These are phyloP conservation scores for Chlamydomonas sphaeroides DNA, from an alignment of 139 green algal genomes.

Conservation along the genomic window DNA sequence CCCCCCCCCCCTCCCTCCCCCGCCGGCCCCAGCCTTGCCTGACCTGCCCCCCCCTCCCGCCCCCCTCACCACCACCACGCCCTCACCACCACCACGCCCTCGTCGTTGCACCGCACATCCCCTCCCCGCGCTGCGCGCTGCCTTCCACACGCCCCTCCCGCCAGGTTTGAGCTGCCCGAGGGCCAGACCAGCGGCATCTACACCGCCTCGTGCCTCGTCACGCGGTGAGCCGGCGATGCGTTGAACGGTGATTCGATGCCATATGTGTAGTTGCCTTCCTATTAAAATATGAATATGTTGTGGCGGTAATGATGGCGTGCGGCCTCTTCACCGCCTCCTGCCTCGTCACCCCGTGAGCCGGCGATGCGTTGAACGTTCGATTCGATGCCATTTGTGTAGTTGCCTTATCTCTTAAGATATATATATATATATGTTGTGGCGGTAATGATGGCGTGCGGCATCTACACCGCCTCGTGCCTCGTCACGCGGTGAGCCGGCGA, in stretches of 20 bases:
- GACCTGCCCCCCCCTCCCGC: no score
- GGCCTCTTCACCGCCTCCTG: no score
- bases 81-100: no score
- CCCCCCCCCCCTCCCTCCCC: no score
- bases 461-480: no score
- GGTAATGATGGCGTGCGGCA: not conserved
- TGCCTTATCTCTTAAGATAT: no score
- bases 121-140: not conserved
- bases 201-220: slow-evolving; percentile 44
- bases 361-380: not conserved
- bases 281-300: not conserved
- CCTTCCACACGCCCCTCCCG: not conserved
- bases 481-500: no score
- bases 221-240: slow-evolving; percentile 3
- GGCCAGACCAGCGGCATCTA: slow-evolving; percentile 31
- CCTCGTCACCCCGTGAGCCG: no score
- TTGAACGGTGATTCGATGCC: not conserved
- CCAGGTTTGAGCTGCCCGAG: slow-evolving; percentile 55
- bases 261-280: no score
- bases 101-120: not conserved
- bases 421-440: not conserved
- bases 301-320: not conserved
- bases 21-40: no score
- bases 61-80: no score
- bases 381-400: no score